Evolutionary conservation across 768 basidiomycete species (phyloP).

Genomic region (Tricholoma bakamatsutake): DNA sequence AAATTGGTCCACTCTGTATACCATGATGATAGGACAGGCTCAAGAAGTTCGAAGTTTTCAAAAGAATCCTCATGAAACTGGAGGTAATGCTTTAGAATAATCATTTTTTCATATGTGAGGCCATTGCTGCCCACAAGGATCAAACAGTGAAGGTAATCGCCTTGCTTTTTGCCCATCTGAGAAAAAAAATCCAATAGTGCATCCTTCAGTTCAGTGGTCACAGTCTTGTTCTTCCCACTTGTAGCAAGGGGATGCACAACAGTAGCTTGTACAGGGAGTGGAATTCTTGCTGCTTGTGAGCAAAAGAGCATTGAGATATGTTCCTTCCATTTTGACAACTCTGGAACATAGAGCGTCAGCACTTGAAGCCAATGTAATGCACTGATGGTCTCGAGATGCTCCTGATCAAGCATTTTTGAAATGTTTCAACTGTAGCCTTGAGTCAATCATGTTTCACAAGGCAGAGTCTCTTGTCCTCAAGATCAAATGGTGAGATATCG

Average conservation of each 20-base stretch:
- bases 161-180: slow-evolving; percentile 24
- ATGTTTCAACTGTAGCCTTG: background rate
- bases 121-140: slow-evolving; percentile 29
- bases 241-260: slow-evolving; percentile 24
- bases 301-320: slow-evolving; percentile 18
- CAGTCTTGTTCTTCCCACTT: slow-evolving; percentile 21
- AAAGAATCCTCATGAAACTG: background rate
- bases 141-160: slow-evolving; percentile 9
- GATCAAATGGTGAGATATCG: background rate
- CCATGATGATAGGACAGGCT: background rate
- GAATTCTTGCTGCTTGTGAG: slow-evolving; percentile 15
- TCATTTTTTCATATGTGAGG: slow-evolving; percentile 27
- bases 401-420: background rate
- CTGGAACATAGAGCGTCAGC: background rate
- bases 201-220: slow-evolving; percentile 23
- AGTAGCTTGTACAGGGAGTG: slow-evolving; percentile 5
- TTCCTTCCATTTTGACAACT: slow-evolving; percentile 12
- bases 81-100: background rate
- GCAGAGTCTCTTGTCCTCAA: background rate
- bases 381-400: background rate
- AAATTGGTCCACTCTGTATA: background rate
- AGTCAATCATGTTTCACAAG: background rate
- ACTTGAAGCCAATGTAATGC: background rate
- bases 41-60: background rate
- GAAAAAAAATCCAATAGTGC: slow-evolving; percentile 26